Conservation (phyloP, 805 yeast species). For the Teunomyces barrocoloradensis region DNA sequence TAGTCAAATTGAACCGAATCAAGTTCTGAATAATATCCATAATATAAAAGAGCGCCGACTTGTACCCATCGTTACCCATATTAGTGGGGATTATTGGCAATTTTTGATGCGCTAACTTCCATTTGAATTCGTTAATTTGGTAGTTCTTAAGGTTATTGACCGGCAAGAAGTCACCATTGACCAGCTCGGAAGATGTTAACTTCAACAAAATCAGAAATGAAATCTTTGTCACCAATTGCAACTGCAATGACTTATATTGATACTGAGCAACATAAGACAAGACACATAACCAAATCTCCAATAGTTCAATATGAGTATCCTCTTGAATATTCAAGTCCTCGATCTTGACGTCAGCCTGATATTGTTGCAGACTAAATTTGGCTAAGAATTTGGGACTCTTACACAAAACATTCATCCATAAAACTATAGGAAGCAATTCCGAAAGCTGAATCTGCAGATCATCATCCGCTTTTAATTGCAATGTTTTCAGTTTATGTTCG, state of each 20-base stretch:
- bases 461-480: constrained; percentile 6
- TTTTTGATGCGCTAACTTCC: constrained; percentile 43
- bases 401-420: constrained; percentile 13
- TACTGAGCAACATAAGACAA: constrained; percentile 38
- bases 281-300: constrained; percentile 37
- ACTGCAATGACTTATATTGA: constrained; percentile 28
- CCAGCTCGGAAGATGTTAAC: constrained; percentile 15
- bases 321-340: constrained; percentile 14
- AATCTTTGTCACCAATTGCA: constrained; percentile 25
- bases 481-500: constrained; percentile 10
- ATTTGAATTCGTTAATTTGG: constrained; percentile 34
- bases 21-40: constrained; percentile 29
- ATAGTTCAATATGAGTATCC: constrained; percentile 15
- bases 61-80: constrained; percentile 20
- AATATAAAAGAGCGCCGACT: constrained; percentile 32
- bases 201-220: constrained; percentile 26
- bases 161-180: neutral
- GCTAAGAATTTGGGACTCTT: constrained; percentile 16
- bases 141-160: constrained; percentile 11
- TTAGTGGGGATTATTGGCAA: constrained; percentile 31
- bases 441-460: constrained; percentile 11
- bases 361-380: constrained; percentile 13
- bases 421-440: constrained; percentile 18
- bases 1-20: constrained; percentile 38
- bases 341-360: constrained; percentile 9